phyloP scores from a whole-genome alignment of 192 early-diverging fungal species.

The Entomortierella parvispora region DNA sequence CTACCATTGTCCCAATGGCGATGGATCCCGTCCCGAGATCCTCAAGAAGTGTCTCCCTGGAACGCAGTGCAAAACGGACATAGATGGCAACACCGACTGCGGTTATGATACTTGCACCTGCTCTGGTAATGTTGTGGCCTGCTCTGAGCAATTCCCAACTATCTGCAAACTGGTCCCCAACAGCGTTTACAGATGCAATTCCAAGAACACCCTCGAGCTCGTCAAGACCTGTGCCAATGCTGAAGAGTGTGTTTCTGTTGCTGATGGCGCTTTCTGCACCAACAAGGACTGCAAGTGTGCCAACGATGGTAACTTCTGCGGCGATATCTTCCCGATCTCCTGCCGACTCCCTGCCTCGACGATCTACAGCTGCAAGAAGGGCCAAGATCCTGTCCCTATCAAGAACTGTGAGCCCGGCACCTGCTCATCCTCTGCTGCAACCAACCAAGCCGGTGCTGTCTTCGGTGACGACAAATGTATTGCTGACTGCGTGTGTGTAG shows the following conservation, averaged over 20 bases:
- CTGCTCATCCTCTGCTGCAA: neutral
- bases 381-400: neutral
- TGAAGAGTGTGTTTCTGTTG: neutral
- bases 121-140: neutral
- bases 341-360: neutral
- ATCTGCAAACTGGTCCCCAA: neutral
- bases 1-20: neutral
- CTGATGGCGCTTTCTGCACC: neutral
- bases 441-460: neutral
- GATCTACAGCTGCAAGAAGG: neutral
- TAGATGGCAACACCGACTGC: neutral
- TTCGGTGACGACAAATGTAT: neutral
- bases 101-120: neutral
- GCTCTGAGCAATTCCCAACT: neutral
- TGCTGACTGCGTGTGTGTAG: neutral
- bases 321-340: neutral
- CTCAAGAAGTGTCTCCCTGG: neutral
- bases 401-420: neutral
- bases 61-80: neutral
- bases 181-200: neutral
- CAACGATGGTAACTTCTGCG: neutral
- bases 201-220: neutral
- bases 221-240: neutral
- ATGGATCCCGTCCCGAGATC: neutral
- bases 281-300: constrained; percentile 5